Conservation (phyloP, 805 yeast species). For the Nakazawaea ishiwadae region DNA sequence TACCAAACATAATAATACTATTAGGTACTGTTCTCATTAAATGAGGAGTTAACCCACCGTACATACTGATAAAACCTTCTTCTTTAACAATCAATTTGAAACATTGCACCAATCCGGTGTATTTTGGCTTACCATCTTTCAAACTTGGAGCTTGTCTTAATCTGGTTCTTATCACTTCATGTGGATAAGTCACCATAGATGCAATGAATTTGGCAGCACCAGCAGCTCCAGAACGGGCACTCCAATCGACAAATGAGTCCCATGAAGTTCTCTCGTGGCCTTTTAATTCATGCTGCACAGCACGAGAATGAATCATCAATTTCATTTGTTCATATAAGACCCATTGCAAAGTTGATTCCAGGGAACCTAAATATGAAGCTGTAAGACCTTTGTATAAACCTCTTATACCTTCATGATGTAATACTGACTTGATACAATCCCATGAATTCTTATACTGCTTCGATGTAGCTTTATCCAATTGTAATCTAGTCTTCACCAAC, state of each 20-base stretch:
- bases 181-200: constrained; percentile 91
- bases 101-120: constrained; percentile 85
- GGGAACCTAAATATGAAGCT: constrained; percentile 91
- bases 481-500: constrained; percentile 92
- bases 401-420: constrained; percentile 69
- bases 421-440: constrained; percentile 73
- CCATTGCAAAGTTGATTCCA: constrained; percentile 94
- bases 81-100: constrained; percentile 82
- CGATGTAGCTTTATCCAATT: constrained; percentile 66
- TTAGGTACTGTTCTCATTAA: constrained; percentile 95
- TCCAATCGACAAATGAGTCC: constrained; percentile 82
- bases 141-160: constrained; percentile 86
- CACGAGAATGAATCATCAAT: constrained; percentile 49
- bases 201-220: constrained; percentile 95
- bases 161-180: constrained; percentile 94
- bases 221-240: constrained; percentile 95
- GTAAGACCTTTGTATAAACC: constrained; percentile 89
- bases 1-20: constrained; percentile 97
- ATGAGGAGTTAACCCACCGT: constrained; percentile 98
- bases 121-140: constrained; percentile 75
- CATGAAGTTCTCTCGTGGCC: constrained; percentile 39
- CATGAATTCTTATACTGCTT: constrained; percentile 75
- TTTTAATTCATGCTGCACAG: constrained; percentile 28
- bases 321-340: constrained; percentile 95
- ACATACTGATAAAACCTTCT: constrained; percentile 90